Base-by-base conservation (phyloP, 495 filamentous ascomycete species). In the Jackrogersella multiformis region DNA sequence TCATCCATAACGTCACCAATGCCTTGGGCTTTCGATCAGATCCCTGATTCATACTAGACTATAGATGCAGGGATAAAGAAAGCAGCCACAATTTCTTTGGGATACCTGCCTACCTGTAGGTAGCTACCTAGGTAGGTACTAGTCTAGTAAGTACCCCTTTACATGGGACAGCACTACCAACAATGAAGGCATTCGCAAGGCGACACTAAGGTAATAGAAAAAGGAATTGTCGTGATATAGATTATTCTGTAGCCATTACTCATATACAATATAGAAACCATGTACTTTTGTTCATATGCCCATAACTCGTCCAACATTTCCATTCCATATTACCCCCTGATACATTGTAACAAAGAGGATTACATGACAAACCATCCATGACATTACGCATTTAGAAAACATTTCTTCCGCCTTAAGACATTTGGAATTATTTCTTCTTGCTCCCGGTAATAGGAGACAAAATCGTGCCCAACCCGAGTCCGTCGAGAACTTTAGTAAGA, bases 401-500 rank as follows among this genome's bases (percentile, higher is more conserved):
- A 7, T 5, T 20, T 13, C 45, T 16, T 18, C 46, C n/a, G 38
- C 45, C 20, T 36, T 16, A 30, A 23, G 32, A 48, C 21, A 30
- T 71, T n/a, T n/a, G n/a, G 57, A 4, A 62, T 68, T 57, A 70
- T 61, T 76, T 78, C 71, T 82, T 81, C 73, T 77, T 78, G 35
- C 71, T 75, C 18, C 81, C 81, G 0, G 75, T 83, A 18, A 93
- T 68, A 2, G 85, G 77, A 58, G 86, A 83, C 18, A 81, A 79
- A 16, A 91, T 66, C 12, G 79, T 74, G 1, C 89, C 89, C 8
- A 97, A 70, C 0, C 93, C 93, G 9, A 97, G 80, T 13, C 88
- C 85, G 23, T 85, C 85, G 15, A 97, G 83, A 38, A 97, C 76
- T 74, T 91, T 91, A 59, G 90, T 87, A 34, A 97, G 79, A 13